Conservation (phyloP, 768 basidiomycete species). For the Pulveroboletus sp. region DNA sequence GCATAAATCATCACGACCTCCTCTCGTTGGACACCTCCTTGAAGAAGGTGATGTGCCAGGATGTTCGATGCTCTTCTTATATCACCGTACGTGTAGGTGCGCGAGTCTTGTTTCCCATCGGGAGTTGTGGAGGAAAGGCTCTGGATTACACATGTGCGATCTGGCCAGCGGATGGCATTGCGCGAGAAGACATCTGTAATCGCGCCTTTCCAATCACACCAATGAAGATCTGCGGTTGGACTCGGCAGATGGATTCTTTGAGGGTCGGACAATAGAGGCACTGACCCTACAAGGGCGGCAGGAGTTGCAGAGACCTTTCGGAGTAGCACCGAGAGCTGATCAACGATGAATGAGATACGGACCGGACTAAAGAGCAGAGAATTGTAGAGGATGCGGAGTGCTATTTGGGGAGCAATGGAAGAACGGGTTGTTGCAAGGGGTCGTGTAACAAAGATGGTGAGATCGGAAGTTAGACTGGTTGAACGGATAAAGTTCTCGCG, state of each 20-base stretch:
- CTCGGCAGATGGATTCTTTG: conserved; percentile 75
- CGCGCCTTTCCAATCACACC: conserved; percentile 97
- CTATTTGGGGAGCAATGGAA: conserved; percentile 70
- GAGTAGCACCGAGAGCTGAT: conserved; percentile 80
- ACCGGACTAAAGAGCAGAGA: conserved; percentile 84
- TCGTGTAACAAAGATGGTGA: conserved; percentile 85
- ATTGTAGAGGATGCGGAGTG: conserved; percentile 88
- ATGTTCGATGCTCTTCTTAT: conserved; percentile 87
- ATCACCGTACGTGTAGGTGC: conserved; percentile 71
- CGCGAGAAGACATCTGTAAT: conserved; percentile 92
- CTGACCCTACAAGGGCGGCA: conserved; percentile 66
- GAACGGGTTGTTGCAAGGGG: conserved; percentile 65
- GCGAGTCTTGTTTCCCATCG: conserved; percentile 46
- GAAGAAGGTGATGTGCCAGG: conserved; percentile 85
- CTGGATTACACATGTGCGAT: conserved; percentile 88
- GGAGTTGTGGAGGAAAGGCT: conserved; percentile 44
- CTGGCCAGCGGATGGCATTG: conserved; percentile 79
- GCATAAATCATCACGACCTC: conserved; percentile 99
- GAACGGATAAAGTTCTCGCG: conserved; percentile 73
- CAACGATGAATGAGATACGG: conserved; percentile 76
- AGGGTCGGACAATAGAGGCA: conserved; percentile 71
- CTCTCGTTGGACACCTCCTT: conserved; percentile 82
- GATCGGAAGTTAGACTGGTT: conserved; percentile 85
- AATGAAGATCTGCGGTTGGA: conserved; percentile 85
- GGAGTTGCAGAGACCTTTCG: conserved; percentile 69